Evolutionary conservation across 306 rosid species (phyloP).

Genomic region (Pterocarpus santalinus): DNA sequence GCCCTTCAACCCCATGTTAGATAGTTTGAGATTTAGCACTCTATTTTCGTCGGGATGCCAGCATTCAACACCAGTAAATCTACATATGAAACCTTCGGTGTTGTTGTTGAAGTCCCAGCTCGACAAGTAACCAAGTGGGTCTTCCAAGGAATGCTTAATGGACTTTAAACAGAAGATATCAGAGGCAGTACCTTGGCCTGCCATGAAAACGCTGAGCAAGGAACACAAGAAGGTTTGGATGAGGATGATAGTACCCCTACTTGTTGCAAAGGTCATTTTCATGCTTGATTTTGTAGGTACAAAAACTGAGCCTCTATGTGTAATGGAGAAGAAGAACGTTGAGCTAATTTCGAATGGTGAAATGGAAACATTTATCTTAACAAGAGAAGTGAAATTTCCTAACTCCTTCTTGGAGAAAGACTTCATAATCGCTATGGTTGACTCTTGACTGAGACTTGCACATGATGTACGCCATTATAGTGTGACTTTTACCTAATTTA

Average conservation of each 20-base stretch:
- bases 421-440: background rate
- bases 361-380: background rate
- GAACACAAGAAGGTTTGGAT: background rate
- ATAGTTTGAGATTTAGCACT: conserved; percentile 10
- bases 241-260: background rate
- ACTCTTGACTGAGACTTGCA: background rate
- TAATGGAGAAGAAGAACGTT: background rate
- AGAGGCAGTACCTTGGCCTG: background rate
- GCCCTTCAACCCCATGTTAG: conserved; percentile 36
- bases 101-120: conserved; percentile 31
- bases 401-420: background rate
- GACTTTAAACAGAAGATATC: conserved; percentile 28
- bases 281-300: too few relatives aligned
- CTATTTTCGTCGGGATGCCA: conserved; percentile 29
- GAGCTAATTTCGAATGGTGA: background rate
- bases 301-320: background rate
- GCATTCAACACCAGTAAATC: conserved; percentile 22
- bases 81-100: conserved; percentile 6
- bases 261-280: conserved; percentile 16
- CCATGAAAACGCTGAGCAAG: background rate
- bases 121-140: background rate
- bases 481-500: too few relatives aligned
- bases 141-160: conserved; percentile 38
- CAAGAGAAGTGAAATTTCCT: background rate
- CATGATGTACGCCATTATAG: too few relatives aligned